Evolutionary conservation across 179 eudicot species (phyloP), one percentile per base, ranked within the genome.

Genomic region (Silene vulgaris): DNA sequence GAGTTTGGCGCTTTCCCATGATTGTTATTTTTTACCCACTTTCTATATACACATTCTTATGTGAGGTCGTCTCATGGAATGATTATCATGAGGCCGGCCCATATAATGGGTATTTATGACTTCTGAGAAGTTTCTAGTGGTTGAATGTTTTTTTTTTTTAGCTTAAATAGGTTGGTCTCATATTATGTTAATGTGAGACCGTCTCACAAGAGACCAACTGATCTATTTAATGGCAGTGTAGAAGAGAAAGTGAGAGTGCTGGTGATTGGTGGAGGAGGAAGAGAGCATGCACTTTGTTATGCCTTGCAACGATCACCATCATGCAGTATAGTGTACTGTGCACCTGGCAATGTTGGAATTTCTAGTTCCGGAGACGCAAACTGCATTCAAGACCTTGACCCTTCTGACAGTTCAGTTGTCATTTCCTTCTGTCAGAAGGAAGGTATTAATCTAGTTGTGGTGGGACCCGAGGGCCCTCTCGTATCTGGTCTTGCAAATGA

Each of bases 221-320:
- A 40, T 40, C 48, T 40, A 40, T 40, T 40, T 0, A 9, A 54
- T 79, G 68, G 21, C 32, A 29, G 75, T 76, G 73, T 77, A 88
- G 97, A 78, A 60, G 96, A 88, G 12, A 40, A 40, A 74, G 75
- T 92, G 63, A 75, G 68, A 57, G 96, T 94, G 72, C 68, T 94
- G 86, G 97, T 94, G 19, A 88, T 94, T 76, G 98, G 98, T 57
- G 98, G 96, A 67, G 98, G 98, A 37, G 98, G 98, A 74, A 90
- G 98, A 82, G 98, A 94, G 77, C 98, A 94, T 77, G 93, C 98
- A 12, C 91, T 94, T 76, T 92, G 97, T 80, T 76, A 94, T 81
- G 92, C 92, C 60, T 88, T 94, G 81, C 81, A 81, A 77, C 82
- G 88, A 72, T 92, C 98, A 62, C 92, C 90, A 0, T 89, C 97